Conservation (phyloP, 108 stramenopile species). For the Phaeodactylum tricornutum region DNA sequence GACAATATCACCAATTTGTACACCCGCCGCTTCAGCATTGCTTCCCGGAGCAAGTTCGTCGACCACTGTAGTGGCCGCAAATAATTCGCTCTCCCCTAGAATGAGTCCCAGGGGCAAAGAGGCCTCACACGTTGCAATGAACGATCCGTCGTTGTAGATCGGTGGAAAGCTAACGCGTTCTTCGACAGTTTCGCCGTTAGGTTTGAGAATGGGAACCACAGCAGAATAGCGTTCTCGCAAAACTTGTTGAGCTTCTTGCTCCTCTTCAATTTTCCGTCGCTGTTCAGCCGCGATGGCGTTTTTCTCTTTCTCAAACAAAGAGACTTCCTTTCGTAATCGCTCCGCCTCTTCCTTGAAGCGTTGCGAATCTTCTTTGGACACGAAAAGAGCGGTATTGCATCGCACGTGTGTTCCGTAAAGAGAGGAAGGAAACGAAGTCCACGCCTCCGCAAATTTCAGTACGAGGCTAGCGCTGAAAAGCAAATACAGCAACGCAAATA, state of each 20-base stretch:
- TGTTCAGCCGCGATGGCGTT: conserved; percentile 17
- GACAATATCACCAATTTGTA: conserved; percentile 51
- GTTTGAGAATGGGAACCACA: conserved; percentile 67
- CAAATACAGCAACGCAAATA: too few species aligned
- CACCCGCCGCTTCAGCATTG: conserved; percentile 43
- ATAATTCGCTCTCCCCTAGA: conserved; percentile 38
- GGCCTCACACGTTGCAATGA: conserved; percentile 22
- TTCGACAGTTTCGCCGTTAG: conserved; percentile 49
- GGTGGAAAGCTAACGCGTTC: conserved; percentile 66
- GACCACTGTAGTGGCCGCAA: conserved; percentile 30
- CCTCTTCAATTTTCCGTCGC: conserved; percentile 16
- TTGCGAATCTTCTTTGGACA: too few species aligned
- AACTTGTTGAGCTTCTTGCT: conserved; percentile 10
- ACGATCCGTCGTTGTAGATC: not conserved
- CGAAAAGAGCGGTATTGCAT: too few species aligned
- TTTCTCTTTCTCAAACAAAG: conserved; percentile 31
- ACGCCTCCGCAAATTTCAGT: too few species aligned
- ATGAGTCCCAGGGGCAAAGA: conserved; percentile 58
- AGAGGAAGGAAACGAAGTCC: too few species aligned
- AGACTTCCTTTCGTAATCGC: conserved; percentile 38
- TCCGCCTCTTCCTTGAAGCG: conserved; percentile 41
- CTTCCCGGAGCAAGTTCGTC: conserved; percentile 44
- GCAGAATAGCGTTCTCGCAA: conserved; percentile 36
- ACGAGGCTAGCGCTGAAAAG: too few species aligned
- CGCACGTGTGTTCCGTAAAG: too few species aligned